Evolutionary conservation across 2,329 filamentous ascomycete species (phyloP).

Genomic region (Sphaerulina vaccinii): DNA sequence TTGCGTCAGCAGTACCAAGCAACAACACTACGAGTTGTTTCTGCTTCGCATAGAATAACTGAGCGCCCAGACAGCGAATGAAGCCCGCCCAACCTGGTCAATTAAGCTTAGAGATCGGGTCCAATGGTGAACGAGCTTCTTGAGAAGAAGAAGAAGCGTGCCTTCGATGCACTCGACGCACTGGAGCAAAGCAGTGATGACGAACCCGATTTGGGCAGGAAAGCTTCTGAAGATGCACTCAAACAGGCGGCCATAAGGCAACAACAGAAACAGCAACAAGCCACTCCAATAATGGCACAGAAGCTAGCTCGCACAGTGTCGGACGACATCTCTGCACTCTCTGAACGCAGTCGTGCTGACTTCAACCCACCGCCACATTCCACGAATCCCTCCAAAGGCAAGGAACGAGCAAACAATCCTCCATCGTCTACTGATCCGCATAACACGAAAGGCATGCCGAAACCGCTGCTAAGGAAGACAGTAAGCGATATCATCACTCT

Average conservation of each 20-base stretch:
- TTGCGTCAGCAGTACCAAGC: too few species aligned
- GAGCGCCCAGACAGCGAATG: too few species aligned
- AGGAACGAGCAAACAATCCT: not conserved
- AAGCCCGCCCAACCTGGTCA: not conserved
- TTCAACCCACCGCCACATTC: not conserved
- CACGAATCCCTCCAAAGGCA: not conserved
- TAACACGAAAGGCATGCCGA: not conserved
- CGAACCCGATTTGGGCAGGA: constrained; percentile 26
- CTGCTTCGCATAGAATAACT: too few species aligned
- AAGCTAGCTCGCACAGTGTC: constrained; percentile 29
- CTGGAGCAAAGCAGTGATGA: constrained; percentile 25
- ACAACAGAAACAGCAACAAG: constrained; percentile 6
- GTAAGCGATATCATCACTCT: constrained; percentile 21
- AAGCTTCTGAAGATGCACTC: constrained; percentile 23
- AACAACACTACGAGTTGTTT: too few species aligned
- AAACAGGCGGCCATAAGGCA: constrained; percentile 4
- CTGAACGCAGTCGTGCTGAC: not conserved
- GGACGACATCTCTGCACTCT: constrained; percentile 16
- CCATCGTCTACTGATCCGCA: constrained; percentile 18
- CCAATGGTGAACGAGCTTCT: constrained; percentile 6
- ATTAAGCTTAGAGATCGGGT: not conserved
- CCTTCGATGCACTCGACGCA: constrained; percentile 26
- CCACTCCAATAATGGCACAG: not conserved
- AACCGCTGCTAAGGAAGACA: constrained; percentile 17
- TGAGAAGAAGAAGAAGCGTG: constrained; percentile 25